Evolutionary conservation across 2,329 filamentous ascomycete species (phyloP).

Genomic region (Arthroderma uncinatum): DNA sequence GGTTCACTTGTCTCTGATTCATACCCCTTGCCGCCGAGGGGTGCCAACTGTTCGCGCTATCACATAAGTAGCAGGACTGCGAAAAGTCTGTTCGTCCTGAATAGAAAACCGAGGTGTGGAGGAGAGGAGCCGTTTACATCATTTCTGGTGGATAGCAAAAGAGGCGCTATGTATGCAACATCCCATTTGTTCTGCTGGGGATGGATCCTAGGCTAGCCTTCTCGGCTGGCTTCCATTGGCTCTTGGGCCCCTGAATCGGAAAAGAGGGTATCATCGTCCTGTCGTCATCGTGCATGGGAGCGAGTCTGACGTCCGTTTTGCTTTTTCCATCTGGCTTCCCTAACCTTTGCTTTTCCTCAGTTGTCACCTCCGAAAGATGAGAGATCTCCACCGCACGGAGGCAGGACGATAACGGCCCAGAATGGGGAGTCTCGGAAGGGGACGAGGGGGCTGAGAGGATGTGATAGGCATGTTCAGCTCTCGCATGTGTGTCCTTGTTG

Average conservation of each 20-base stretch:
- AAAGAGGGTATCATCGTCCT: constrained; percentile 11
- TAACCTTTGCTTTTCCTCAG: constrained; percentile 1
- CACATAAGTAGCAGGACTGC: not conserved
- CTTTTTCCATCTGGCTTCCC: not conserved
- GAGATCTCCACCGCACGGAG: not conserved
- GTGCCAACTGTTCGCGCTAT: not conserved
- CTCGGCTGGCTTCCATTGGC: constrained; percentile 3
- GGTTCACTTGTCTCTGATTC: not conserved
- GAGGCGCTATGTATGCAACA: not conserved
- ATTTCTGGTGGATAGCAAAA: not conserved
- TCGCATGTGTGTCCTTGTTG: not conserved
- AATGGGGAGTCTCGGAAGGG: not conserved
- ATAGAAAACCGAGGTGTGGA: constrained; percentile 2
- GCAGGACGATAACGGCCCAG: not conserved
- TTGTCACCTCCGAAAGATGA: not conserved
- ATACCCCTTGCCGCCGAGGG: not conserved
- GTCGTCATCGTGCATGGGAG: constrained; percentile 11
- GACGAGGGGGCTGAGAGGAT: too few species aligned
- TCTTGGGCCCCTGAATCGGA: constrained; percentile 1
- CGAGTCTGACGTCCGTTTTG: not conserved
- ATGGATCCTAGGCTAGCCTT: not conserved
- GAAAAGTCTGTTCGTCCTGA: not conserved
- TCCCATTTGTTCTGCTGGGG: not conserved
- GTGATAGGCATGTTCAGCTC: not conserved
- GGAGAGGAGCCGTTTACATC: not conserved